Evolutionary conservation across 2,329 filamentous ascomycete genomes (phyloP), one percentile per base, ranked within the genome.

Genomic region (Proliferodiscus dingleyae): DNA sequence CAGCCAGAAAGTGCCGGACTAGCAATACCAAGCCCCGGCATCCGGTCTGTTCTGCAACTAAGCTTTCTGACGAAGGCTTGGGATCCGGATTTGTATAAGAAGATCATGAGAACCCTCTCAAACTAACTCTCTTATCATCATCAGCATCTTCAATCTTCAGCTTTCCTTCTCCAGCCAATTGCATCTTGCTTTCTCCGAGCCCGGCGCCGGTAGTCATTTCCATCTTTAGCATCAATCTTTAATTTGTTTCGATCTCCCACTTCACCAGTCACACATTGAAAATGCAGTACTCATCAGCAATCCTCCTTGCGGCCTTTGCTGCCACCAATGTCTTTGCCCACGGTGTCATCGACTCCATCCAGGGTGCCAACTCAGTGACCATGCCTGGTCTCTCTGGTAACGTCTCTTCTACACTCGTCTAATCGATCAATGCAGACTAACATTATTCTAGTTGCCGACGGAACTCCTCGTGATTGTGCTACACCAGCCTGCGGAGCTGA

Each of bases 391-490:
- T 83, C 38, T 73, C 74, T 13, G 68, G 70, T 72, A 63, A 49
- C 37, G 13, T 22, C 15, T n/a, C 26, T 16, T 11, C 13, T 32
- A 30, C 16, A 19, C 21, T 21, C 33, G 9, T 40, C 52, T 56
- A 46, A 61, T 47, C 13, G 46, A 42, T 43, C 15, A 19, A 22
- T 41, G 57, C 47, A 39, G 39, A 51, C 49, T 52, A 29, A 48
- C 30, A 18, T 37, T 37, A 21, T 37, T 49, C 29, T 39, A 72
- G 77, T 84, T 53, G 69, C 71, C 37, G 81, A 85, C 50, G 81
- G 80, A 57, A 85, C 81, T 51, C 82, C 81, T 41, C 80, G 82
- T 59, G 80, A 85, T 66, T 85, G 81, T 64, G 70, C 76, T 41
- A 70, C 68, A 57, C 78, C 81, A 55, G 52, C 63, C 37, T 85